These are phyloP conservation scores for Phalaenopsis equestris DNA, from an alignment of 106 monocot species.

Conservation along the genomic window DNA sequence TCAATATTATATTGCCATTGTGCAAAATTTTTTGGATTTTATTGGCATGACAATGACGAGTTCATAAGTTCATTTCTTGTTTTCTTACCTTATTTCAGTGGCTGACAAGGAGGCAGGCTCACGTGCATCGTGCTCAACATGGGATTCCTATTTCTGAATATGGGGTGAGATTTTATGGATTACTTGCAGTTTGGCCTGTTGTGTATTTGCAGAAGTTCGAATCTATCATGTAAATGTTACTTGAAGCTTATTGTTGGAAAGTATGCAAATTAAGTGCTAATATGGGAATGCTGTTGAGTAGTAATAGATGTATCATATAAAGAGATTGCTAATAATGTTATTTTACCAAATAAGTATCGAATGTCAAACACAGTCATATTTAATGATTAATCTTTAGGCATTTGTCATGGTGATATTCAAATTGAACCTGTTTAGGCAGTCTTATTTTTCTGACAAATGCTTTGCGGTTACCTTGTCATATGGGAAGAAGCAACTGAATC, in stretches of 20 bases:
- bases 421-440: neutral
- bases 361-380: neutral
- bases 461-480: neutral
- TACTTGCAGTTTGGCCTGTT: neutral
- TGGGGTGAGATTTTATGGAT: conserved; percentile 39
- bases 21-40: neutral
- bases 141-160: conserved; percentile 96
- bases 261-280: neutral
- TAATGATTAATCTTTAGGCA: neutral
- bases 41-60: neutral
- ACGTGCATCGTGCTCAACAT: conserved; percentile 75
- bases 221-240: neutral
- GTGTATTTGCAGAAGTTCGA: neutral
- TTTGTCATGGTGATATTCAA: neutral
- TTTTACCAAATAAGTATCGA: neutral
- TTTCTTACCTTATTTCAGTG: conserved; percentile 40
- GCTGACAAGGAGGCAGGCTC: conserved; percentile 67
- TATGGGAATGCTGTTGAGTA: neutral
- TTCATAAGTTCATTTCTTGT: neutral
- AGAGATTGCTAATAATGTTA: neutral
- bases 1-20: neutral
- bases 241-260: neutral
- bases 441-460: neutral
- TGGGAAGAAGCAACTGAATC: too few species aligned
- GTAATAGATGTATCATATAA: neutral